Base-by-base conservation (phyloP, 2,329 filamentous ascomycete species). In the Trichoderma sp. region DNA sequence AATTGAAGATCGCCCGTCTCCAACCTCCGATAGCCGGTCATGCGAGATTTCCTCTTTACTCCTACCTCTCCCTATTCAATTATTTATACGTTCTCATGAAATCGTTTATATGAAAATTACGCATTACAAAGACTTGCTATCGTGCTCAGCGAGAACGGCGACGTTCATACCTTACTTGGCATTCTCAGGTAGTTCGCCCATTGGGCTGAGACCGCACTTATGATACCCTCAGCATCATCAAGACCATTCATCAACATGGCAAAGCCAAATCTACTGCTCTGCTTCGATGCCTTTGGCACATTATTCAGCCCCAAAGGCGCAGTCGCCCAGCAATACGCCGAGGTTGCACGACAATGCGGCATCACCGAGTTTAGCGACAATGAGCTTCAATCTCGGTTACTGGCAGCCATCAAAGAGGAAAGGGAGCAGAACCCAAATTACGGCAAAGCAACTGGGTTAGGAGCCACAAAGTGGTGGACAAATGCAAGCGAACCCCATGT, bases 231-330 rank as follows among this genome's bases (percentile, higher is more conserved):
- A n/a, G 18, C 35, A 27, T 31, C 18, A 4, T 53, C 41, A 24
- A 21, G 18, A 8, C 45, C 12, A 31, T 21, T 45, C 2, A 3
- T 62, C 11, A 74, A 45, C n/a, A 80, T 80, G 78, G 38, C 78
- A 9, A 78, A 65, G 53, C 79, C 77, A 21, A 89, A 90, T 76
- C 84, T 92, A 2, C 82, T 92, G 0, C 81, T 92, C 1, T 90
- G 89, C 76, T 89, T 93, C 71, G 91, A 93, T 80, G 91, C 91
- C 5, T 92, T 92, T 78, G 90, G 89, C n/a, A 93, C 91, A 0
- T 83, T 93, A 3, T 92, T 91, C 81, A 83, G 81, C 12, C 90
- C 90, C 0, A 87, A 84, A 66, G 79, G 80, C 11, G 83, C 89
- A 1, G 86, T 92, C 8, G 83, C 85, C 6, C 80, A 84, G 71